These are phyloP conservation scores for Fagus sylvatica DNA, from an alignment of 306 rosid genomes.

Conservation along the genomic window DNA sequence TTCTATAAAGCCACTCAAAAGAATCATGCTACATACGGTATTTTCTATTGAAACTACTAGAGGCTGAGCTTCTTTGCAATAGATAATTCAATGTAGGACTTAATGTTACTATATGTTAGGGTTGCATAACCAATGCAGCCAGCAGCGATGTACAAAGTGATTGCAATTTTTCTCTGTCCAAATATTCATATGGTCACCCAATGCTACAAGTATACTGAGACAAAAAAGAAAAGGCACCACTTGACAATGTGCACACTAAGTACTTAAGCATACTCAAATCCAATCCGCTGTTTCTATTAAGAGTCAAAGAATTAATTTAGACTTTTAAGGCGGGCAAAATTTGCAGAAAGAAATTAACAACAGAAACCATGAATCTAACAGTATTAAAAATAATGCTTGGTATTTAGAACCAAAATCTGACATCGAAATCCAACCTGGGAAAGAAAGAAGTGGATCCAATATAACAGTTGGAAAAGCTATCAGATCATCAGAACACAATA, in stretches of 20 bases:
- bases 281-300: background rate
- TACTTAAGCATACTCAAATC: background rate
- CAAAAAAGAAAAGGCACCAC: background rate
- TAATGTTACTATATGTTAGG: background rate
- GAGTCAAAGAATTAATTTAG: background rate
- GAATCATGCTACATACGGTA: background rate
- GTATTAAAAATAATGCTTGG: background rate
- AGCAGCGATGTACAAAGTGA: too few species aligned
- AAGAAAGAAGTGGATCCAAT: background rate
- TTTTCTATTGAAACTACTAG: background rate
- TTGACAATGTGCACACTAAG: background rate
- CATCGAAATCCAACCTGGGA: background rate
- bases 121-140: too few species aligned
- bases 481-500: background rate
- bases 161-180: background rate
- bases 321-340: background rate
- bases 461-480: background rate
- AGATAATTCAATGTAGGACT: background rate
- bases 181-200: background rate
- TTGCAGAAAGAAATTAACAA: background rate
- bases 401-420: background rate
- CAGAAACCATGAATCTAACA: background rate
- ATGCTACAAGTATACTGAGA: background rate
- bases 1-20: background rate
- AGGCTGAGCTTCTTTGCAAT: background rate